Evolutionary conservation across 2,329 filamentous ascomycete species (phyloP).

Genomic region (Hypoxylon sp.): DNA sequence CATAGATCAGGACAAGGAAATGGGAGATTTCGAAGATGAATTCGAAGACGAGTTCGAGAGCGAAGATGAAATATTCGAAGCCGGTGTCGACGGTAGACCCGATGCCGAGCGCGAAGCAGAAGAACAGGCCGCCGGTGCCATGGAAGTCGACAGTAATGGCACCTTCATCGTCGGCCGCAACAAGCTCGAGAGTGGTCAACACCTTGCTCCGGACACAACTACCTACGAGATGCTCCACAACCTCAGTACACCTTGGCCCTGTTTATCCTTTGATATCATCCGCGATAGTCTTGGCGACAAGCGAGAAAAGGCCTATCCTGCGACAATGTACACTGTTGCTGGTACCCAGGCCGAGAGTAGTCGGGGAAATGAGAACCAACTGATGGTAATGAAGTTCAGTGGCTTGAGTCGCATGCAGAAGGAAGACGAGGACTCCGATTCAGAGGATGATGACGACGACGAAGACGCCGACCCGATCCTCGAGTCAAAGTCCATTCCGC

Average conservation of each 20-base stretch:
- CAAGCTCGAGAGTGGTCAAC: slow-evolving; percentile 90
- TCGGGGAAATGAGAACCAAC: slow-evolving; percentile 85
- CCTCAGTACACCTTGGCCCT: slow-evolving; percentile 95
- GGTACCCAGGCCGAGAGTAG: slow-evolving; percentile 89
- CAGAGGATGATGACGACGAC: slow-evolving; percentile 77
- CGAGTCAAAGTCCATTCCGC: slow-evolving; percentile 88
- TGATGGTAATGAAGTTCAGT: slow-evolving; percentile 97
- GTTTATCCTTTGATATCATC: slow-evolving; percentile 93
- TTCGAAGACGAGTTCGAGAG: slow-evolving; percentile 93
- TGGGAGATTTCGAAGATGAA: slow-evolving; percentile 93
- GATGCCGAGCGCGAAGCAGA: slow-evolving; percentile 94
- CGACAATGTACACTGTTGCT: slow-evolving; percentile 93
- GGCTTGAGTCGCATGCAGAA: slow-evolving; percentile 88
- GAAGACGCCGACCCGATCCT: slow-evolving; percentile 89
- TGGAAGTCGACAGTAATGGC: slow-evolving; percentile 85
- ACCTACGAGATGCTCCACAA: slow-evolving; percentile 98
- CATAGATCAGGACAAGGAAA: slow-evolving; percentile 71
- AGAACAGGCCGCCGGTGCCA: slow-evolving; percentile 81
- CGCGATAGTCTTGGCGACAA: slow-evolving; percentile 87
- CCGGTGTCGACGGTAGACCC: slow-evolving; percentile 90
- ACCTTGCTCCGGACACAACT: slow-evolving; percentile 88
- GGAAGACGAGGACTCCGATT: slow-evolving; percentile 73
- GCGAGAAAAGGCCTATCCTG: slow-evolving; percentile 87
- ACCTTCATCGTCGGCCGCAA: slow-evolving; percentile 96
- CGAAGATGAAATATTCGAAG: slow-evolving; percentile 90